Evolutionary conservation across 1,284 basidiomycete genomes (phyloP), one percentile per base, ranked within the genome.

Genomic region (Ustilago trichophora): DNA sequence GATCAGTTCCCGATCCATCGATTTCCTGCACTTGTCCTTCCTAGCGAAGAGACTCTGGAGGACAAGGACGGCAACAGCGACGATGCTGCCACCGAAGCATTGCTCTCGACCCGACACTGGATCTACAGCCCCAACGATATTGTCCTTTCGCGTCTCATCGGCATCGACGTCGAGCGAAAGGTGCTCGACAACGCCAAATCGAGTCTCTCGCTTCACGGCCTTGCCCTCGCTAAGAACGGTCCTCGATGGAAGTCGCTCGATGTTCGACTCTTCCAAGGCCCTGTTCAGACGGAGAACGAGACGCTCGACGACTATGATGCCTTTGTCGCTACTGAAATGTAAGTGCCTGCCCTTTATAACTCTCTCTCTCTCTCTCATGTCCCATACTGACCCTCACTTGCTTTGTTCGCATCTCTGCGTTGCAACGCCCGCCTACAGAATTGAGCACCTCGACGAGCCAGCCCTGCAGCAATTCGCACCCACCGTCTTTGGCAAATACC

Each of bases 281-380:
- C 88, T 1, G 84, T 97, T 37, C 87, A 91, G 77, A 84, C 84
- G 8, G 85, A 90, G 73, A 96, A 96, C 75, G 84, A 87, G 21
- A 85, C 86, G 34, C 89, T 97, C 67, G 85, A 84, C 46, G 87
- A 85, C 38, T 85, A 87, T 18, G 92, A 96, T 60, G 93, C 91
- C 59, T 90, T 96, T 65, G 87, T 93, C 21, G 87, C 89, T 16
- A 89, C 88, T 6, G 93, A 97, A 85, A 90, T 96, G 88, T 91
- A 83, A 76, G 88, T 84, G 22, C 25, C 6, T 19, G 13, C 40
- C 11, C 27, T 13, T 29, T 22, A 21, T 13, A 5, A 19, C 7
- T 7, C 12, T 31, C 16, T 22, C 31, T 24, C 22, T 7, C 15
- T 18, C 43, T 37, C 9, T 6, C 33, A 25, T 12, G 8, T 13